Base-by-base conservation (phyloP, 2,329 filamentous ascomycete species). In the Neonectria magnoliae region DNA sequence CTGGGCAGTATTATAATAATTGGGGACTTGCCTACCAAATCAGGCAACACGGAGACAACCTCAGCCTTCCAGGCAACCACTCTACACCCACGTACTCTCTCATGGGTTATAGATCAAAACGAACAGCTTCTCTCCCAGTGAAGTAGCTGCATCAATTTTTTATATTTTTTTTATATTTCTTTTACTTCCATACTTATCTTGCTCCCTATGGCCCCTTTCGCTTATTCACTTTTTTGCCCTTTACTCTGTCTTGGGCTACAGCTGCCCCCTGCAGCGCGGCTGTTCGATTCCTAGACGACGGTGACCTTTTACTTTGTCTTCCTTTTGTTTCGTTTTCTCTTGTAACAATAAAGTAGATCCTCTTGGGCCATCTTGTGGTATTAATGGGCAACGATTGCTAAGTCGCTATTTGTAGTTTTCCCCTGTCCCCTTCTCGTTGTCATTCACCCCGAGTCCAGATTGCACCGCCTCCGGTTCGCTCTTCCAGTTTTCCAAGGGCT, bases 121-220 rank as follows among this genome's bases (percentile, higher is more conserved):
- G 47, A 60, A 5, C 8, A 9, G 13, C 11, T 8, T 6, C 20
- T 66, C 31, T 36, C 31, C 54, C 61, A 70, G 68, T 62, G 65
- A 71, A 73, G 68, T 72, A 74, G 67, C 70, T 67, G 55, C 64
- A 47, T 36, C 42, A 29, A 55, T 25, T 33, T 51, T 27, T 11
- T n/a, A n/a, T n/a, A n/a, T n/a, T n/a, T n/a, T n/a, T n/a, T n/a
- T n/a, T n/a, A n/a, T n/a, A n/a, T n/a, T n/a, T n/a, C n/a, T n/a
- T n/a, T n/a, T n/a, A 25, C 25, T 25, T 25, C 25, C 25, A 25
- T 25, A 25, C 25, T 25, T 25, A 70, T 58, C 67, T 71, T 66
- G 64, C 57, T 33, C 55, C 57, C 59, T 44, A 64, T 71, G 62
- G 51, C 51, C 55, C 13, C 38, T 50, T 45, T 62, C 50, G 38